Conservation (phyloP, 2,329 filamentous ascomycete species). For the Botryosphaeria dothidea region DNA sequence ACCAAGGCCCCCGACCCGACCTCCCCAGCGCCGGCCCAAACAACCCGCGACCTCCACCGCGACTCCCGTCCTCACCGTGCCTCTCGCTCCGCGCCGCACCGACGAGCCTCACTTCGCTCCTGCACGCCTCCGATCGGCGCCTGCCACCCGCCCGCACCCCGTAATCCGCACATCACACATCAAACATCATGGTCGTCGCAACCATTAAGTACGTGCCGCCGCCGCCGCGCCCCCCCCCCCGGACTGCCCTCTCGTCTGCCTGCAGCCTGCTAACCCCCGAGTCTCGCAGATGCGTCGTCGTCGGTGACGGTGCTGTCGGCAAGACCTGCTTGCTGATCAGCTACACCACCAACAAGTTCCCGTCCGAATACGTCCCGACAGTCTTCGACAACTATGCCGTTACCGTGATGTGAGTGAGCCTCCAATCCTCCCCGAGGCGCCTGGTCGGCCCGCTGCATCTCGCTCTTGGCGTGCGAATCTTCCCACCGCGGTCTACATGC, state of each 20-base stretch:
- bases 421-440: background rate
- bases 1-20: background rate
- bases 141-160: constrained; percentile 11
- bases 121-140: constrained; percentile 22
- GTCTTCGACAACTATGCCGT: constrained; percentile 99
- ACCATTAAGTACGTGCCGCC: constrained; percentile 41
- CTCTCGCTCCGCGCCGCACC: constrained; percentile 14
- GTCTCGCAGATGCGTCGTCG: constrained; percentile 82
- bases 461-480: constrained; percentile 1
- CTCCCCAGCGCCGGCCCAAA: background rate
- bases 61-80: constrained; percentile 25
- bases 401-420: constrained; percentile 79
- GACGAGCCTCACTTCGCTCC: constrained; percentile 21
- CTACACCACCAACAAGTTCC: constrained; percentile 99
- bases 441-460: background rate
- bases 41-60: background rate
- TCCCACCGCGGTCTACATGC: background rate
- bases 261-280: constrained; percentile 7
- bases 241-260: background rate
- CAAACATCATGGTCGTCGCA: constrained; percentile 40
- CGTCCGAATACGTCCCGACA: constrained; percentile 98
- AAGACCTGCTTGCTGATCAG: constrained; percentile 99
- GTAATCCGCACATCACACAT: constrained; percentile 5
- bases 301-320: constrained; percentile 98
- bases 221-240: background rate